Evolutionary conservation across 495 filamentous ascomycete genomes (phyloP).

Genomic region (Xylaria nigripes): DNA sequence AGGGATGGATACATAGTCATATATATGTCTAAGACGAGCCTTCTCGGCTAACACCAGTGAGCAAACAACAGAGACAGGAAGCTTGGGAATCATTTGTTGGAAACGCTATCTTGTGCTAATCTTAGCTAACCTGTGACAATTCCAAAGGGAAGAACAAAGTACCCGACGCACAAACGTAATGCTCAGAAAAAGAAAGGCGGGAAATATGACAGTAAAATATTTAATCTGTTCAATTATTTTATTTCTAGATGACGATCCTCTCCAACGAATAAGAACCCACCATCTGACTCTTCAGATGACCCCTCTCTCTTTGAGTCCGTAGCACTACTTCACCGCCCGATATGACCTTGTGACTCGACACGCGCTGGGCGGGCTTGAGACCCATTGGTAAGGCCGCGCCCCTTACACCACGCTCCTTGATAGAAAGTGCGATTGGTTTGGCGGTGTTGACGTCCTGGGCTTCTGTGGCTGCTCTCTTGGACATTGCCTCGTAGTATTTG

Average conservation of each 20-base stretch:
- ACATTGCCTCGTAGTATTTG: slow-evolving; percentile 50
- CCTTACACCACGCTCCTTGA: slow-evolving; percentile 16
- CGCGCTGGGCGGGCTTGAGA: slow-evolving; percentile 51
- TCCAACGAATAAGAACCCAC: slow-evolving; percentile 71
- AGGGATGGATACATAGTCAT: too few species aligned
- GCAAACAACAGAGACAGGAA: too few species aligned
- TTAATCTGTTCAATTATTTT: not conserved
- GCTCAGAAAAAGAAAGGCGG: too few species aligned
- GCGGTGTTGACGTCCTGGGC: not conserved
- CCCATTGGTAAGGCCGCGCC: slow-evolving; percentile 52
- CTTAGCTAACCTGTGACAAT: too few species aligned
- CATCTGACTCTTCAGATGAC: slow-evolving; percentile 61
- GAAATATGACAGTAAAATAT: not conserved
- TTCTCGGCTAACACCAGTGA: too few species aligned
- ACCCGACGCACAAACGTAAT: too few species aligned
- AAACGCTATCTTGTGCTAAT: too few species aligned
- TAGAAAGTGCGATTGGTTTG: slow-evolving; percentile 12
- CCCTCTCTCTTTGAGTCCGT: slow-evolving; percentile 60
- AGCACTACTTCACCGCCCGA: slow-evolving; percentile 54
- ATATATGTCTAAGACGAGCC: too few species aligned
- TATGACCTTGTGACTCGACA: slow-evolving; percentile 50
- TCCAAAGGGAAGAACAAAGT: too few species aligned
- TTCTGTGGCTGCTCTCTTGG: slow-evolving; percentile 7
- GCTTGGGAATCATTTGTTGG: too few species aligned
- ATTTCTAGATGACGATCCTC: slow-evolving; percentile 41